Evolutionary conservation across 228 moss, liverwort and hornwort genomes (phyloP), one percentile per base, ranked within the genome.

Genomic region (Sphagnum fallax): DNA sequence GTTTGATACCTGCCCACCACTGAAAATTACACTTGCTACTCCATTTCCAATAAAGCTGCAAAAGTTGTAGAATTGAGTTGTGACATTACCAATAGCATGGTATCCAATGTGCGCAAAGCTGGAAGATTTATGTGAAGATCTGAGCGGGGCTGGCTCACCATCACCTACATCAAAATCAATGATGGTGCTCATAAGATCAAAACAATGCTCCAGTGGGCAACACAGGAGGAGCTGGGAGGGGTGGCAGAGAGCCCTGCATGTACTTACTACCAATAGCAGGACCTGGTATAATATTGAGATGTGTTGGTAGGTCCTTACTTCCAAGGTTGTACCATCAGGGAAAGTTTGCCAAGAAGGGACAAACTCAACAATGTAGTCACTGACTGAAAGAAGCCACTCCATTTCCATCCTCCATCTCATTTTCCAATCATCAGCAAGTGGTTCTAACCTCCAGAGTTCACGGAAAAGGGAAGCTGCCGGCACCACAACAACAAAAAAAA

Each of bases 101-200:
- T 81, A 65, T 97, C 97, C 68, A 97, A 75, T 78, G 93, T 97
- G 52, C 93, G 82, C 50, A 97, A 86, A 12, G 97, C 97, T 52
- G 97, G 97, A 61, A 97, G 77, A 68, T 97, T 97, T 14, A 93
- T 90, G 47, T 72, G 84, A 8, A 97, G 88, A 87, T 97, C 97
- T 50, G 97, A 81, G 55, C 97, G 91, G 51, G 93, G 97, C 76
- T 87, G 81, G 75, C 82, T 91, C 14, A 91, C 81, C 97, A 97
- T 97, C 16, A 97, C 97, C 96, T 95, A 76, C 74, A 79, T 52
- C 49, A 67, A 62, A 32, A 32, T 32, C 32, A 32, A 2, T 2
- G 32, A 32, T 32, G 32, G 32, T 32, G 32, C 32, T 32, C 32
- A 32, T 32, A 32, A 32, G 32, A 32, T 32, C 32, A 32, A 32